Evolutionary conservation across 1,284 basidiomycete species (phyloP).

Genomic region (Entoloma clypeatum): DNA sequence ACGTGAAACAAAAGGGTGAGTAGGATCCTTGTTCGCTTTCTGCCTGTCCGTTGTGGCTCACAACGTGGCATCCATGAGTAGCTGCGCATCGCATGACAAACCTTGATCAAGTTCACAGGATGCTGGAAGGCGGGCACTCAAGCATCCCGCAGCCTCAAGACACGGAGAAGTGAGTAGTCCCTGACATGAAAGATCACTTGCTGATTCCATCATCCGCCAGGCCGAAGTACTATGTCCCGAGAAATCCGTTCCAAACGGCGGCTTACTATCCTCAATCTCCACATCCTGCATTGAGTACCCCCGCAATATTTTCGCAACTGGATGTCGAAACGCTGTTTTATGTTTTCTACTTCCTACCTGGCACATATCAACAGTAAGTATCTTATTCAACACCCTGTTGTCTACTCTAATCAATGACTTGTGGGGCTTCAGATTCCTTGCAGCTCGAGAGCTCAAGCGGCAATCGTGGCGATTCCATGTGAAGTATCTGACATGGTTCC

Average conservation of each 20-base stretch:
- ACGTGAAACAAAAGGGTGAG: constrained; percentile 91
- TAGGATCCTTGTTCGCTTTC: constrained; percentile 12
- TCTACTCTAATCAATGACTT: constrained; percentile 5
- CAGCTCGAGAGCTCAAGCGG: constrained; percentile 95
- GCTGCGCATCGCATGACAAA: constrained; percentile 83
- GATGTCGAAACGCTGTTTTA: constrained; percentile 99
- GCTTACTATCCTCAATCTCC: constrained; percentile 93
- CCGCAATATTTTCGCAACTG: constrained; percentile 86
- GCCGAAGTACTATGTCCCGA: constrained; percentile 94
- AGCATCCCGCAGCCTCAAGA: constrained; percentile 91
- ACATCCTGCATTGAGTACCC: constrained; percentile 77
- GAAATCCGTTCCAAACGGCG: constrained; percentile 91
- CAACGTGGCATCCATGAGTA: constrained; percentile 28
- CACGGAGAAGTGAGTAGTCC: constrained; percentile 77
- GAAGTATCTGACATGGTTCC: constrained; percentile 99
- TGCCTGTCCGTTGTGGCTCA: constrained; percentile 8
- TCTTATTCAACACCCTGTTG: constrained; percentile 8
- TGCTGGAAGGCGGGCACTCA: constrained; percentile 87
- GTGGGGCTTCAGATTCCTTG: constrained; percentile 68
- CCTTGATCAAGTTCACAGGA: constrained; percentile 85
- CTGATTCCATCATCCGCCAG: constrained; percentile 37
- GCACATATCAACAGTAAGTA: constrained; percentile 92
- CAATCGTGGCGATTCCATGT: constrained; percentile 99
- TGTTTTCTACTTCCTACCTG: constrained; percentile 97
- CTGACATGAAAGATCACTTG: constrained; percentile 3